phyloP scores from a whole-genome alignment of 208 protist species.

The Lotmaria passim region DNA sequence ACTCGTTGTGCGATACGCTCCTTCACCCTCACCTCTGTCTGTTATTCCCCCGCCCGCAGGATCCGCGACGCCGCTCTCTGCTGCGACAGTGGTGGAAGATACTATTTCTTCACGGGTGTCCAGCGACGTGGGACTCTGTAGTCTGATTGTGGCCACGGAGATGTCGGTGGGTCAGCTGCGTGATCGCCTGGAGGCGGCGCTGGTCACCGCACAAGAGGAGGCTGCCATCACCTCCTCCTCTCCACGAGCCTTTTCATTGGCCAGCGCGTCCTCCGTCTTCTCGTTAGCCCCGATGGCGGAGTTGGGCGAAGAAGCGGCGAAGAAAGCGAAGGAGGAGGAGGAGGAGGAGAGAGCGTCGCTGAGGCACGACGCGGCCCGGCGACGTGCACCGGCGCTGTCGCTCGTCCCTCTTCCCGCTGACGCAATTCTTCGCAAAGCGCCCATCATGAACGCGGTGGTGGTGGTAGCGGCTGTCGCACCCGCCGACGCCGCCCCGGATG shows the following conservation, averaged over 20 bases:
- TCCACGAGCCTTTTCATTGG: too few relatives aligned
- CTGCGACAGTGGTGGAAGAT: background rate
- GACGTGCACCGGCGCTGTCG: conserved; percentile 7
- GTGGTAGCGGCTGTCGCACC: background rate
- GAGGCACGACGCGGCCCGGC: background rate
- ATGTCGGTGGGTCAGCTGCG: conserved; percentile 68
- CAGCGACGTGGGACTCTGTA: conserved; percentile 41
- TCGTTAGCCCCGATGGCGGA: background rate
- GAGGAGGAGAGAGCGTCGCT: background rate
- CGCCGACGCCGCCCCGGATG: background rate
- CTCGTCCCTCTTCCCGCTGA: conserved; percentile 13
- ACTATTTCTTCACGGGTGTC: background rate
- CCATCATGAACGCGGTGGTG: conserved; percentile 22
- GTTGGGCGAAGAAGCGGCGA: background rate
- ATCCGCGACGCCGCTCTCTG: background rate
- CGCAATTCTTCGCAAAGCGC: conserved; percentile 20
- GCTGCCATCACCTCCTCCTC: background rate
- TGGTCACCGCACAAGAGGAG: background rate
- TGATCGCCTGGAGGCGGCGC: conserved; percentile 44
- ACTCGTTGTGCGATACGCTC: background rate
- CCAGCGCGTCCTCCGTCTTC: conserved; percentile 9
- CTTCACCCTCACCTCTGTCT: background rate
- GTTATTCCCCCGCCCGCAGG: too few relatives aligned
- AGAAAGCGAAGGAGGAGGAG: background rate
- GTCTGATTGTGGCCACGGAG: conserved; percentile 49